Evolutionary conservation across 495 filamentous ascomycete species (phyloP).

Genomic region (Friedmanniomyces endolithicus): DNA sequence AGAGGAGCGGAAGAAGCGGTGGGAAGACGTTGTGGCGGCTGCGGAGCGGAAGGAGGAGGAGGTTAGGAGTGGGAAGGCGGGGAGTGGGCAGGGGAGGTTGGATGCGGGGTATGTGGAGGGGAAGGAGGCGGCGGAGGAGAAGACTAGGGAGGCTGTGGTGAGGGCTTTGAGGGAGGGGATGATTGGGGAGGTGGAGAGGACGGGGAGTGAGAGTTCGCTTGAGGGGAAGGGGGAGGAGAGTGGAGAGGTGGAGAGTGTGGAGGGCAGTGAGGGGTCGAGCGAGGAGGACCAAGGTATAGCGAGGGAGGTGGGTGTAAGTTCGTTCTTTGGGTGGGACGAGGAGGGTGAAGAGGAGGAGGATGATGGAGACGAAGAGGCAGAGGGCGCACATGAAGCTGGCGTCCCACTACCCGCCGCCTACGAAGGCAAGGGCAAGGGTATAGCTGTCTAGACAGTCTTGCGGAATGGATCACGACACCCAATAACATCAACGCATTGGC

Average conservation of each 20-base stretch:
- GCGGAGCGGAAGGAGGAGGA: constrained; percentile 73
- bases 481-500: no score
- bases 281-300: constrained; percentile 27
- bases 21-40: constrained; percentile 72
- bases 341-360: constrained; percentile 68
- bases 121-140: constrained; percentile 72
- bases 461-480: no score
- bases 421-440: constrained; percentile 23
- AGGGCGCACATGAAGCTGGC: constrained; percentile 2
- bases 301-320: constrained; percentile 34
- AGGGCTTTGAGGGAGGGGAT: constrained; percentile 56
- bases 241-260: constrained; percentile 25
- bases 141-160: constrained; percentile 71
- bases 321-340: constrained; percentile 77
- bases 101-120: constrained; percentile 86
- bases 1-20: constrained; percentile 64
- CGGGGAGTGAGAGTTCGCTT: constrained; percentile 21
- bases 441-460: constrained; percentile 1
- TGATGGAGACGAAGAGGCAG: constrained; percentile 21
- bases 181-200: constrained; percentile 30
- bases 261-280: constrained; percentile 19
- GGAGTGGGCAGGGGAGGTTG: constrained; percentile 48
- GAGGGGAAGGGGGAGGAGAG: constrained; percentile 40
- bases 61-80: constrained; percentile 45
- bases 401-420: constrained; percentile 13